Evolutionary conservation across 129 eudicot genomes (phyloP).

Genomic region (Flaveria robusta): DNA sequence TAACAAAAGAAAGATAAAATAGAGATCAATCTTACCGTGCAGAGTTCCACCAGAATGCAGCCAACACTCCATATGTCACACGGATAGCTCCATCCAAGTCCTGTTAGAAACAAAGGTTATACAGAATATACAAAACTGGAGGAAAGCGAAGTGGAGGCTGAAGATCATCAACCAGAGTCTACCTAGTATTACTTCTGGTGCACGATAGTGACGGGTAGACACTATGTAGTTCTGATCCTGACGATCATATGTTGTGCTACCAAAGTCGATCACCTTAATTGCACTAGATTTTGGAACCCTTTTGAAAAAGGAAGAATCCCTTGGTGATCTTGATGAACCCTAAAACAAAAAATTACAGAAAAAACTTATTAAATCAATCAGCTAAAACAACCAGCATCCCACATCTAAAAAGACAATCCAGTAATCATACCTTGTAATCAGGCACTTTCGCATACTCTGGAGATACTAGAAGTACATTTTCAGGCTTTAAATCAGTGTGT

Average conservation of each 20-base stretch:
- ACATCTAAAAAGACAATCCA: background rate
- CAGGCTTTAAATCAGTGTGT: conserved; percentile 97
- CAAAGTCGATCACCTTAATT: conserved; percentile 90
- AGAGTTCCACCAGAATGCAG: conserved; percentile 85
- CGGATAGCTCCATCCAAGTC: conserved; percentile 91
- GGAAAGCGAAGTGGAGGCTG: background rate
- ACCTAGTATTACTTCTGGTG: conserved; percentile 97
- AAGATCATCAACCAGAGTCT: background rate
- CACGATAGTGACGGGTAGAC: conserved; percentile 90
- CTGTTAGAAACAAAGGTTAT: conserved; percentile 31
- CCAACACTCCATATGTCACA: conserved; percentile 99
- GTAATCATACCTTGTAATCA: conserved; percentile 68
- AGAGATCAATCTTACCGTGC: conserved; percentile 60
- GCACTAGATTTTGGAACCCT: conserved; percentile 94
- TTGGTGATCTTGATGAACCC: conserved; percentile 71
- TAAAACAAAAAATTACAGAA: conserved; percentile 1
- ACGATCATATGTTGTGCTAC: conserved; percentile 76
- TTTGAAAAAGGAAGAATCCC: conserved; percentile 62
- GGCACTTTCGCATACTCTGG: conserved; percentile 77
- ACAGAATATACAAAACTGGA: background rate
- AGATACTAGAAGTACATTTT: conserved; percentile 78
- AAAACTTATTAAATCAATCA: background rate
- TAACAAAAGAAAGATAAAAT: background rate
- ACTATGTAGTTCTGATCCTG: conserved; percentile 77
- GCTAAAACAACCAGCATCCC: background rate